These are phyloP conservation scores for Fusarium neocosmosporiellum DNA, from an alignment of 2,329 filamentous ascomycete genomes.

Conservation along the genomic window DNA sequence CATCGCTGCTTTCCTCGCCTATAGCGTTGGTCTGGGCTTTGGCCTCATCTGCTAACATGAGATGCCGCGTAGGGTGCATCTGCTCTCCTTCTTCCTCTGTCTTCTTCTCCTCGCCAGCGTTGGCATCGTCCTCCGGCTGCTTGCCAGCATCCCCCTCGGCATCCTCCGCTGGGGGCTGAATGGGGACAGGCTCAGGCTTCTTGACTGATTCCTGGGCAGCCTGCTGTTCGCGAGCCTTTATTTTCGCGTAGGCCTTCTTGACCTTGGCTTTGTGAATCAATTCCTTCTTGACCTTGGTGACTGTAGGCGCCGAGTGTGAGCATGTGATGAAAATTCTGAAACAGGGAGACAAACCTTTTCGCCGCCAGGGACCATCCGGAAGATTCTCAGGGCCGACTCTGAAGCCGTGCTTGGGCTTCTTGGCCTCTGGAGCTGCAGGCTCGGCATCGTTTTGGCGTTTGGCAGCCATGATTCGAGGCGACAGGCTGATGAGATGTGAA, in stretches of 20 bases:
- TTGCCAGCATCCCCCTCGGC: slow-evolving; percentile 33
- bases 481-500: slow-evolving; percentile 19
- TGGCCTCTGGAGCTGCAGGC: slow-evolving; percentile 52
- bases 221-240: slow-evolving; percentile 68
- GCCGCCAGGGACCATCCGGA: slow-evolving; percentile 87
- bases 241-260: slow-evolving; percentile 90
- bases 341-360: slow-evolving; percentile 67
- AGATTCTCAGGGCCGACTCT: slow-evolving; percentile 89
- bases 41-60: slow-evolving; percentile 55
- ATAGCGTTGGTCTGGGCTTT: slow-evolving; percentile 47
- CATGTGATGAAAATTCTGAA: slow-evolving; percentile 32
- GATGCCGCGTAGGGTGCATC: slow-evolving; percentile 53
- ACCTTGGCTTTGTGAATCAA: slow-evolving; percentile 93
- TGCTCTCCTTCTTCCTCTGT: slow-evolving; percentile 35
- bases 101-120: slow-evolving; percentile 23
- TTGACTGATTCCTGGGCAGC: slow-evolving; percentile 34
- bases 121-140: slow-evolving; percentile 27
- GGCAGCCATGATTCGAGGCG: slow-evolving; percentile 43
- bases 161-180: slow-evolving; percentile 23
- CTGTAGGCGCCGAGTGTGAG: slow-evolving; percentile 55
- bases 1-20: slow-evolving; percentile 41
- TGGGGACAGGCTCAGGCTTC: slow-evolving; percentile 19
- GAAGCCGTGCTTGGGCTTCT: slow-evolving; percentile 77
- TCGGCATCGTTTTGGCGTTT: slow-evolving; percentile 47
- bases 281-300: slow-evolving; percentile 88